Conservation (phyloP, 257 asterid species). For the Eustoma russellianum region DNA sequence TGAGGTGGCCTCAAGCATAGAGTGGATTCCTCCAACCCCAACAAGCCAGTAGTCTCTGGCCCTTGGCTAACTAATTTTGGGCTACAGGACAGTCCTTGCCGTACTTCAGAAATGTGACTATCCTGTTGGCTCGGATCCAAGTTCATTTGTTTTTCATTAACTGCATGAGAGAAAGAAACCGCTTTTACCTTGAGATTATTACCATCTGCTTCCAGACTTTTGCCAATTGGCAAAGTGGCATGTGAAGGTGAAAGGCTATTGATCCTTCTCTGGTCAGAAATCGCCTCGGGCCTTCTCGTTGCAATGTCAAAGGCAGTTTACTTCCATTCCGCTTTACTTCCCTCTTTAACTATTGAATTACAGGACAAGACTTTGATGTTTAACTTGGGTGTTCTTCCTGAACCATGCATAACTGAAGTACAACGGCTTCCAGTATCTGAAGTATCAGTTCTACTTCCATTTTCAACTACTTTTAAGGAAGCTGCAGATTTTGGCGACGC, state of each 20-base stretch:
- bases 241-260: slow-evolving; percentile 19
- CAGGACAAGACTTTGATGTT: slow-evolving; percentile 22
- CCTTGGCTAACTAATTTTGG: no score
- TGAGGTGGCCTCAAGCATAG: not conserved
- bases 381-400: slow-evolving; percentile 11
- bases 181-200: slow-evolving; percentile 8
- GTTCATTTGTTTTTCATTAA: slow-evolving; percentile 15
- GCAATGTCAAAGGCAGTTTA: slow-evolving; percentile 12
- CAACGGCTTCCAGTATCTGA: slow-evolving; percentile 14
- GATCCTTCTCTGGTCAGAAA: slow-evolving; percentile 5
- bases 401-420: slow-evolving; percentile 14
- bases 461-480: slow-evolving; percentile 23
- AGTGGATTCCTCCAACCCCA: no score
- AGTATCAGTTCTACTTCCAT: slow-evolving; percentile 20
- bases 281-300: slow-evolving; percentile 15
- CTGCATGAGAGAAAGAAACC: slow-evolving; percentile 2
- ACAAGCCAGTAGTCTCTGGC: no score
- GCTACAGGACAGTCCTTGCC: no score
- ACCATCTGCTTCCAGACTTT: slow-evolving; percentile 18
- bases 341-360: slow-evolving; percentile 18
- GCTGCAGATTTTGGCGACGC: slow-evolving; percentile 19
- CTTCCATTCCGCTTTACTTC: slow-evolving; percentile 15
- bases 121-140: slow-evolving; percentile 5
- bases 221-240: slow-evolving; percentile 9
- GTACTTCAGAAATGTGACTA: not conserved